Percentiles rank a stretch among this genome's conserved stretches.
These are phyloP conservation scores for Kurtzmaniella quercitrusa DNA, from an alignment of 1,139 yeast species.

Conservation along the genomic window DNA sequence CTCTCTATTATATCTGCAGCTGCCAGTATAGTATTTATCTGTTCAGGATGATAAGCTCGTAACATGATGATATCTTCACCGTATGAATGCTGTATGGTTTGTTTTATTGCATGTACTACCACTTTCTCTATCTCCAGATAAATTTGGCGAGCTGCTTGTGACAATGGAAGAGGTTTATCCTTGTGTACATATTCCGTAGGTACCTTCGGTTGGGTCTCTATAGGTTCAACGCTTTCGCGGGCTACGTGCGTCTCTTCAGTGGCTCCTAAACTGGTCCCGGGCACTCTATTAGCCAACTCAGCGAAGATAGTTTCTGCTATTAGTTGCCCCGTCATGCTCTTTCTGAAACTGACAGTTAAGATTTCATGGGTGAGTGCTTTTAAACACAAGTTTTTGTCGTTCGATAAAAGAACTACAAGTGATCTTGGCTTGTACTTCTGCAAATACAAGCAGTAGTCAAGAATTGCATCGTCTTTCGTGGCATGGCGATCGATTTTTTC, in stretches of 20 bases:
- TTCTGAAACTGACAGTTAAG: slow-evolving; percentile 61
- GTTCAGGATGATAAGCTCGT: slow-evolving; percentile 35
- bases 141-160: slow-evolving; percentile 9
- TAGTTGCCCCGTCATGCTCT: slow-evolving; percentile 54
- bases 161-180: slow-evolving; percentile 1
- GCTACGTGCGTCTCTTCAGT: background rate
- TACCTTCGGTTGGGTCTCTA: background rate
- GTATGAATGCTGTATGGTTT: slow-evolving; percentile 50
- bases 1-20: slow-evolving; percentile 28
- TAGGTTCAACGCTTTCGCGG: background rate
- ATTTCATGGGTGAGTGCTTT: slow-evolving; percentile 70
- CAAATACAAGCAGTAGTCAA: slow-evolving; percentile 78
- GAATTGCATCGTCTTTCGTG: slow-evolving; percentile 72
- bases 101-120: slow-evolving; percentile 45
- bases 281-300: slow-evolving; percentile 31
- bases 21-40: slow-evolving; percentile 9
- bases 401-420: slow-evolving; percentile 65
- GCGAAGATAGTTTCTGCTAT: slow-evolving; percentile 49
- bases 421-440: slow-evolving; percentile 33
- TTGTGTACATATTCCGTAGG: background rate
- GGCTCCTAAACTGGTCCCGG: background rate
- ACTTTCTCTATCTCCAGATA: slow-evolving; percentile 41
- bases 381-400: slow-evolving; percentile 78
- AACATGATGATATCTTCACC: slow-evolving; percentile 53
- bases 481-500: slow-evolving; percentile 45